A percentile compares a stretch with the other conserved stretches of the same genome.
phyloP scores from a whole-genome alignment of 768 basidiomycete genomes.

The Lentinula guzmanii region DNA sequence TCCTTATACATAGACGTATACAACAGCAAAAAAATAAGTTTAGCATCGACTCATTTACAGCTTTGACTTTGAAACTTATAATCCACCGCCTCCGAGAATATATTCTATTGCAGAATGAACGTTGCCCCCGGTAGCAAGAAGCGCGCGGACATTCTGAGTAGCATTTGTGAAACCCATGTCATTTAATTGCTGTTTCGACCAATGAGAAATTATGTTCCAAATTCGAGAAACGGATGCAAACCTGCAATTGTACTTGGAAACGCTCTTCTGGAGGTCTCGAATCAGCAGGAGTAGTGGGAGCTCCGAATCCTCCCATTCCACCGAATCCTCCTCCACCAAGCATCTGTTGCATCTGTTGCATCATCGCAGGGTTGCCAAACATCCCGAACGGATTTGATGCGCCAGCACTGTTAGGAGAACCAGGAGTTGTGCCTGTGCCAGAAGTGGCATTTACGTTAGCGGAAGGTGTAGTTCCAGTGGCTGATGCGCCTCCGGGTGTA shows the following conservation, averaged over 20 bases:
- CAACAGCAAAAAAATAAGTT: background rate
- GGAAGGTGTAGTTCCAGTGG: slow-evolving; percentile 20
- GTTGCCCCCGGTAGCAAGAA: slow-evolving; percentile 90
- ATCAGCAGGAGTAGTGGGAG: slow-evolving; percentile 50
- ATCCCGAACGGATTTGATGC: slow-evolving; percentile 26
- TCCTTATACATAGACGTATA: background rate
- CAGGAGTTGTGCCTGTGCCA: slow-evolving; percentile 4
- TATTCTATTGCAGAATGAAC: slow-evolving; percentile 92
- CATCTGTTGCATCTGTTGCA: slow-evolving; percentile 37
- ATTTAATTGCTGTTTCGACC: slow-evolving; percentile 65
- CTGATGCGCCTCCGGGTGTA: slow-evolving; percentile 46
- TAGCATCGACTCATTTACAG: background rate
- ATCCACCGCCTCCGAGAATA: slow-evolving; percentile 75
- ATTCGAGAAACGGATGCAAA: slow-evolving; percentile 21
- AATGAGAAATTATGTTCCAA: background rate
- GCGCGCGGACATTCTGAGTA: slow-evolving; percentile 81
- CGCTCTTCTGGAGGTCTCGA: slow-evolving; percentile 82
- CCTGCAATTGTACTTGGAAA: slow-evolving; percentile 84
- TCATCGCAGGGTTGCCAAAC: slow-evolving; percentile 28
- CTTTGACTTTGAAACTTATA: slow-evolving; percentile 25
- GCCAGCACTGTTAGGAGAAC: slow-evolving; percentile 16
- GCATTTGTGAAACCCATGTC: slow-evolving; percentile 95
- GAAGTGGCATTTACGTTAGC: slow-evolving; percentile 4
- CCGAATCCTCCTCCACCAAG: slow-evolving; percentile 14
- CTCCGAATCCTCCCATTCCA: slow-evolving; percentile 20